Base-by-base conservation (phyloP, 2,329 filamentous ascomycete genomes). In the Trichocomaceae sp. region DNA sequence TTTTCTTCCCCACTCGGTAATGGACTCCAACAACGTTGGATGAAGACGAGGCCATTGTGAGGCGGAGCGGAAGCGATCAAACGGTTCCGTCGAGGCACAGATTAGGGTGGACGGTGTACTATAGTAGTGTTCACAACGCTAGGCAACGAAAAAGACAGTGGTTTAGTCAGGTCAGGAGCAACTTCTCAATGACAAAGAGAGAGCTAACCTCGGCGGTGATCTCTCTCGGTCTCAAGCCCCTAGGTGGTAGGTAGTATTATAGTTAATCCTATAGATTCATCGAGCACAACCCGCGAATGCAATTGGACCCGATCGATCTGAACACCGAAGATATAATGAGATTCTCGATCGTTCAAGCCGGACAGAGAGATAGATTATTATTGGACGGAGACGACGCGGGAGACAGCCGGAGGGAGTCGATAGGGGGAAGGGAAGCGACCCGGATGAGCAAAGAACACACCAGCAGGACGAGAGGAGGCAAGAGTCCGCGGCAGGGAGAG, bases 1-100 rank as follows among this genome's bases (percentile, higher is more conserved):
- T 97, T 80, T 99, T 99, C 83, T 97, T 97, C 66, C 93, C 93
- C 63, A 99, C 93, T 63, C 93, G 84, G 76, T 99, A 99, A 78
- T 99, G 93, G 63, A 99, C 93, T 71, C 93, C 93, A 68, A 97
- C 93, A 64, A 99, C 93, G 76, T 97, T 97, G 59, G 90, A 96
- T 60, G 89, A 93, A 58, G 87, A 90, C 61, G 88, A 91, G 57
- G 89, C 84, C 89, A 93, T 93, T 70, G 67, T 23, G 29, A 33
- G 19, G 35, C n/a, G 20, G 12, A 2, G 10, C 1, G 26, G 37
- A 37, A 44, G 49, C 9, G 44, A 41, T 42, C 29, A n/a, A n/a
- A n/a, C n/a, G n/a, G 33, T 47, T 31, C 5, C 26, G 44, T 22
- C 17, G 17, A 22, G 39, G 19, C 5, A n/a, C 9, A 17, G 39